A percentile compares a stretch with the other conserved stretches of the same genome.
Evolutionary conservation across 2,329 filamentous ascomycete genomes (phyloP).

Genomic region (Penicillium vulpinum): DNA sequence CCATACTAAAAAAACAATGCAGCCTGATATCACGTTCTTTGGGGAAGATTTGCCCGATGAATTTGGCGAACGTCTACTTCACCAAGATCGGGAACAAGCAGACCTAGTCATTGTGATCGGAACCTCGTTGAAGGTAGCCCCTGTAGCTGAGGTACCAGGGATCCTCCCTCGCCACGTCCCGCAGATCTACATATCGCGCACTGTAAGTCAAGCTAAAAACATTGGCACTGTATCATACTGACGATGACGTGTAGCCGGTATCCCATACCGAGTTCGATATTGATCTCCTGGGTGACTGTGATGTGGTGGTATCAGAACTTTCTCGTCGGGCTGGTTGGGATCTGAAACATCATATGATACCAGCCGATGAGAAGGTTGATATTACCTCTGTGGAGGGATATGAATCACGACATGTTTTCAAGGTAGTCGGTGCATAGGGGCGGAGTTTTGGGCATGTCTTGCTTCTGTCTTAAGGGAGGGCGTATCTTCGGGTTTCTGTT

Average conservation of each 20-base stretch:
- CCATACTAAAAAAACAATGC: conserved; percentile 19
- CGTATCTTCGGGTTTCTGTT: conserved; percentile 28
- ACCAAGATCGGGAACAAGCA: conserved; percentile 74
- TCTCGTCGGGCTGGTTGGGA: conserved; percentile 80
- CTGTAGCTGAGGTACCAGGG: conserved; percentile 86
- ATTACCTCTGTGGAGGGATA: conserved; percentile 54
- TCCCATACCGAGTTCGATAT: conserved; percentile 94
- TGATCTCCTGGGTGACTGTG: conserved; percentile 92
- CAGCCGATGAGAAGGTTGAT: conserved; percentile 62
- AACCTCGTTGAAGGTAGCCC: conserved; percentile 91
- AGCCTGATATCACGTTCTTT: conserved; percentile 97
- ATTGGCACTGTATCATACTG: background rate
- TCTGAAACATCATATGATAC: conserved; percentile 78
- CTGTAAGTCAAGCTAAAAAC: conserved; percentile 47
- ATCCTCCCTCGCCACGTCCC: conserved; percentile 77
- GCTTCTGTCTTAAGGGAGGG: conserved; percentile 26
- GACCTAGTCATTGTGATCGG: conserved; percentile 96
- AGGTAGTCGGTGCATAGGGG: conserved; percentile 41
- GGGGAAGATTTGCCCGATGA: conserved; percentile 83
- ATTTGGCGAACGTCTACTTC: conserved; percentile 78
- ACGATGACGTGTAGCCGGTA: conserved; percentile 58
- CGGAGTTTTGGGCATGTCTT: conserved; percentile 33
- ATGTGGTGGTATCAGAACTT: conserved; percentile 83
- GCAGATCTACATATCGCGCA: conserved; percentile 85
- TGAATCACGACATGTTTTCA: conserved; percentile 47